These are phyloP conservation scores for Withania somnifera DNA, from an alignment of 305 asterid genomes.

Conservation along the genomic window DNA sequence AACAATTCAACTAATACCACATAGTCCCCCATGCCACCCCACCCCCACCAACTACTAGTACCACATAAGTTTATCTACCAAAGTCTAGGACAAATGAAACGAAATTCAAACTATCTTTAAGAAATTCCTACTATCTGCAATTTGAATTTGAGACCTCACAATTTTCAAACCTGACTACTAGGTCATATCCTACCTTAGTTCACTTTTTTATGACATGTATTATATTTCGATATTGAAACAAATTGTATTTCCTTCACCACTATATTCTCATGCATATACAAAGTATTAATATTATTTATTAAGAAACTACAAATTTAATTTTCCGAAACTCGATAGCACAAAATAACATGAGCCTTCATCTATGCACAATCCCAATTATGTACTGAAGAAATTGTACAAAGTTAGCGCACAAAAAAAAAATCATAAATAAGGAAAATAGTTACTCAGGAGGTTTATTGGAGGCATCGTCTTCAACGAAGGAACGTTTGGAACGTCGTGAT, in stretches of 20 bases:
- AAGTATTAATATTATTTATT: neutral
- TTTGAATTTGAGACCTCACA: no score
- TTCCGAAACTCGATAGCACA: neutral
- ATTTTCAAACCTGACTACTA: neutral
- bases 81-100: no score
- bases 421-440: neutral
- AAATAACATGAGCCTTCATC: neutral
- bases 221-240: neutral
- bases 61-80: no score
- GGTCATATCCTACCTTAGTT: neutral
- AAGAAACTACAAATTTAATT: neutral
- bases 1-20: no score
- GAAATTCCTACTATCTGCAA: no score
- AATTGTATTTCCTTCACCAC: neutral
- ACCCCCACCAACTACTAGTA: no score
- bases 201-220: neutral
- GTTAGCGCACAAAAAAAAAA: neutral
- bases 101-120: no score
- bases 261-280: neutral
- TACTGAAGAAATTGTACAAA: neutral
- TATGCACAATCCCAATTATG: neutral
- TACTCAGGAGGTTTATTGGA: slow-evolving; percentile 5
- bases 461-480: slow-evolving; percentile 5
- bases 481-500: neutral
- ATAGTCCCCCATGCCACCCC: no score